These are phyloP conservation scores for Agaricus blazei DNA, from an alignment of 768 basidiomycete genomes.

Conservation along the genomic window DNA sequence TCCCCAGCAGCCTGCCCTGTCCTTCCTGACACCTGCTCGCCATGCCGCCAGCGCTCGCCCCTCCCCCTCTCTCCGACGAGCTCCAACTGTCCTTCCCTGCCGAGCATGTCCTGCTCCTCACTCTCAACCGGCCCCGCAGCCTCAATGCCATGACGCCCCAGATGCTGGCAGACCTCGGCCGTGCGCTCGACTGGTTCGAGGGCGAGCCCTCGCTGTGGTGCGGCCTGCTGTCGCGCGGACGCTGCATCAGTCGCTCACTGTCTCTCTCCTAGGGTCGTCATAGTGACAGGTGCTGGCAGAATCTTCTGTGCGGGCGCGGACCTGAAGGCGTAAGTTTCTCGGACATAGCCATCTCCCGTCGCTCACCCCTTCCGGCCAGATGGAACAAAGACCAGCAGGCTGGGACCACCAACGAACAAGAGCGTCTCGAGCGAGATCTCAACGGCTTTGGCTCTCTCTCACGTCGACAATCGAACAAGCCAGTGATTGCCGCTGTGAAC, in stretches of 20 bases:
- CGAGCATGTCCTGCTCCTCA: slow-evolving; percentile 34
- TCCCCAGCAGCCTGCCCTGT: too few species aligned
- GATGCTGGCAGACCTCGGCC: slow-evolving; percentile 48
- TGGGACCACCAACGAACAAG: slow-evolving; percentile 40
- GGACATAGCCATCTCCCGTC: neutral
- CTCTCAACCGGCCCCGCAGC: slow-evolving; percentile 58
- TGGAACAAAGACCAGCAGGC: slow-evolving; percentile 53
- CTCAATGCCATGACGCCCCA: slow-evolving; percentile 71
- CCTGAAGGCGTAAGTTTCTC: slow-evolving; percentile 54
- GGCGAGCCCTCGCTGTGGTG: slow-evolving; percentile 69
- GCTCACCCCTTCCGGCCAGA: slow-evolving; percentile 26
- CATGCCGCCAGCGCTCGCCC: slow-evolving; percentile 18
- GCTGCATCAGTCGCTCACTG: neutral
- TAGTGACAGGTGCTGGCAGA: slow-evolving; percentile 70
- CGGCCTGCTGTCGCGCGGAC: slow-evolving; percentile 13
- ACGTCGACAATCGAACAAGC: slow-evolving; percentile 60
- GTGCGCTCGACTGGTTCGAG: slow-evolving; percentile 69
- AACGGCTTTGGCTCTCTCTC: slow-evolving; percentile 75
- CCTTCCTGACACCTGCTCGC: neutral
- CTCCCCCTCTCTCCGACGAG: slow-evolving; percentile 29
- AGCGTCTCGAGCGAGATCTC: slow-evolving; percentile 28
- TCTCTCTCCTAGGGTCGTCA: slow-evolving; percentile 51
- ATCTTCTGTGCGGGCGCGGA: slow-evolving; percentile 80
- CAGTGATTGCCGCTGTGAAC: slow-evolving; percentile 76
- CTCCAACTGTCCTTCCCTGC: slow-evolving; percentile 33